These are phyloP conservation scores for Metschnikowia lochheadii DNA, from an alignment of 805 yeast species.

Conservation along the genomic window DNA sequence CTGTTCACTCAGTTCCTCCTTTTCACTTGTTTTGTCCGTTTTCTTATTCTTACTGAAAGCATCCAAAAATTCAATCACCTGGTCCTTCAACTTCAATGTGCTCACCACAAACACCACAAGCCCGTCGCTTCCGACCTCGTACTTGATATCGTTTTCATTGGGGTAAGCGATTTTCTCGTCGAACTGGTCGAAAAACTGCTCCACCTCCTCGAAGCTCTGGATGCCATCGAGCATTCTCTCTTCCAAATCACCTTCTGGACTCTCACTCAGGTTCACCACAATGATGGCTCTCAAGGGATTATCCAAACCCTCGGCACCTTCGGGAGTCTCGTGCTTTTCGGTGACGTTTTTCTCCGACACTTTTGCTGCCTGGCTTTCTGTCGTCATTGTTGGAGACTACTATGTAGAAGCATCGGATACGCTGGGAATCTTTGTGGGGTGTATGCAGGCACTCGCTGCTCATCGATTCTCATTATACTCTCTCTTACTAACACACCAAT, in stretches of 20 bases:
- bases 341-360: not conserved
- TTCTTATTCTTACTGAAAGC: conserved; percentile 19
- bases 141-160: conserved; percentile 51
- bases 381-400: not conserved
- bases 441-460: conserved; percentile 1
- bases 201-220: conserved; percentile 45
- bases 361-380: not conserved
- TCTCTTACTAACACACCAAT: too few species aligned
- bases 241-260: conserved; percentile 43
- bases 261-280: conserved; percentile 34
- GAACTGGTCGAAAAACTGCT: conserved; percentile 49
- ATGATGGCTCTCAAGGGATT: conserved; percentile 45
- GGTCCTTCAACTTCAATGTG: conserved; percentile 30
- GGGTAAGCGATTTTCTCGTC: conserved; percentile 51
- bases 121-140: conserved; percentile 61
- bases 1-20: not conserved
- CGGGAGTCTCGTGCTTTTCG: conserved; percentile 2
- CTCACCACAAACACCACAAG: conserved; percentile 54
- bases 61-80: conserved; percentile 43
- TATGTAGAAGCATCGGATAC: not conserved
- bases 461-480: not conserved
- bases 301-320: conserved; percentile 34
- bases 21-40: not conserved
- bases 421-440: not conserved
- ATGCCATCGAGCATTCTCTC: conserved; percentile 45